Percentiles rank a stretch among this genome's conserved stretches.
phyloP scores from a whole-genome alignment of 2,329 filamentous ascomycete genomes.

The Aspergillus pseudotamarii region DNA sequence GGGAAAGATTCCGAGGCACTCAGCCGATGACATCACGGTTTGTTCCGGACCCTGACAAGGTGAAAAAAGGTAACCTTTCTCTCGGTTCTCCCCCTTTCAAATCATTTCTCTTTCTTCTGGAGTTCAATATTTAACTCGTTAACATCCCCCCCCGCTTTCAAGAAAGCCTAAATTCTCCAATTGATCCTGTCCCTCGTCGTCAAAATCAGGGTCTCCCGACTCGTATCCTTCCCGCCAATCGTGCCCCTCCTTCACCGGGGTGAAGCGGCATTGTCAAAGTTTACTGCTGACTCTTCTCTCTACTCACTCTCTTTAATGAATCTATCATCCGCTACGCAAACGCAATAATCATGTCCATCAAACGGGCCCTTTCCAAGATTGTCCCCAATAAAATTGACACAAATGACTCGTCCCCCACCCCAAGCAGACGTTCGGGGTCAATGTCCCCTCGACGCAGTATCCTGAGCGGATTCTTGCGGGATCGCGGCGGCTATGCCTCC shows the following conservation, averaged over 20 bases:
- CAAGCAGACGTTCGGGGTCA: constrained; percentile 15
- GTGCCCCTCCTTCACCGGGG: constrained; percentile 12
- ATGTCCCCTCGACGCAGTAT: constrained; percentile 43
- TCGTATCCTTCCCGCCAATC: background rate
- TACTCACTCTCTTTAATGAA: background rate
- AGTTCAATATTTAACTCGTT: no score
- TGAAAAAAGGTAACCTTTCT: background rate
- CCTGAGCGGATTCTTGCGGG: constrained; percentile 44
- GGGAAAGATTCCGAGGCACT: background rate
- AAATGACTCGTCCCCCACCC: constrained; percentile 6
- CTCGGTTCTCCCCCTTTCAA: background rate
- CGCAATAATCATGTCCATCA: constrained; percentile 49
- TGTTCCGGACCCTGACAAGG: background rate
- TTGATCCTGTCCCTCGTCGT: background rate
- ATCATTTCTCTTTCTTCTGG: background rate
- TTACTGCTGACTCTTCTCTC: constrained; percentile 4
- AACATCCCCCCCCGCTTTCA: background rate
- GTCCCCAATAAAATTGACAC: constrained; percentile 18
- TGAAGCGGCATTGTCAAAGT: background rate
- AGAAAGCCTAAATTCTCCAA: background rate
- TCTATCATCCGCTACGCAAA: background rate
- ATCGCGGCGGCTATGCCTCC: constrained; percentile 44
- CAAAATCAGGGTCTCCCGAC: background rate
- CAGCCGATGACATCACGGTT: constrained; percentile 1
- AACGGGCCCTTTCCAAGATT: constrained; percentile 47